Base-by-base conservation (phyloP, 495 filamentous ascomycete genomes). In the Aspergillus bridgeri region DNA sequence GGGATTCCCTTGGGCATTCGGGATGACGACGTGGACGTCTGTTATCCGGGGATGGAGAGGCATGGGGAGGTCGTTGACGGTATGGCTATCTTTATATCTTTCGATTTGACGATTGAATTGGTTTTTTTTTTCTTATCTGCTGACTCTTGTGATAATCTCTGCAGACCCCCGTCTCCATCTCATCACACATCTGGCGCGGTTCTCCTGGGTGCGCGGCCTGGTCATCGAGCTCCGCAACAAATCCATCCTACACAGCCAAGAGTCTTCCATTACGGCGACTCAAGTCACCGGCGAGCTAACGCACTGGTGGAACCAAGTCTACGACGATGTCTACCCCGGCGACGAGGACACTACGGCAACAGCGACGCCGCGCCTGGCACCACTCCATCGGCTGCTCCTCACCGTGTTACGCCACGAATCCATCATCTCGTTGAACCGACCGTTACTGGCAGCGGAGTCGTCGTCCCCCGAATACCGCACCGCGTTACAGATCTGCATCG, bases 21-120 rank as follows among this genome's bases (percentile, higher is more conserved):
- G 51, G 77, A 81, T 64, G 76, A 80, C 59, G 79, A 82, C 56
- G 71, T 81, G 47, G 79, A 82, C 56, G 79, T 82, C 8, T 82
- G 79, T 57, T 77, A 77, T 54, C 79, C 73, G 0, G 70, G 69
- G 9, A 58, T 60, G 11, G 77, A 80, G 56, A 60, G 62, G 42
- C 74, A 76, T 51, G 46, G 48, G 38, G 43, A 42, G n/a, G 54
- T n/a, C 18, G 46, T 42, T 2, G 44, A 56, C 11, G 63, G 61
- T 60, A 58, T 19, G 45, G 7, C n/a, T 42, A 7, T 24, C 22
- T 42, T 29, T 38, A 15, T 42, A 7, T 24, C 22, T 42, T 29
- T 38, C 48, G 5, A 15, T 13, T 38, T 38, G 13, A 11, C 11
- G 2, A 38, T 38, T 38, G 9, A 13, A 38, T 15, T 27, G 7